phyloP scores from a whole-genome alignment of 1,284 basidiomycete genomes.

The Ceratobasidium sp. region DNA sequence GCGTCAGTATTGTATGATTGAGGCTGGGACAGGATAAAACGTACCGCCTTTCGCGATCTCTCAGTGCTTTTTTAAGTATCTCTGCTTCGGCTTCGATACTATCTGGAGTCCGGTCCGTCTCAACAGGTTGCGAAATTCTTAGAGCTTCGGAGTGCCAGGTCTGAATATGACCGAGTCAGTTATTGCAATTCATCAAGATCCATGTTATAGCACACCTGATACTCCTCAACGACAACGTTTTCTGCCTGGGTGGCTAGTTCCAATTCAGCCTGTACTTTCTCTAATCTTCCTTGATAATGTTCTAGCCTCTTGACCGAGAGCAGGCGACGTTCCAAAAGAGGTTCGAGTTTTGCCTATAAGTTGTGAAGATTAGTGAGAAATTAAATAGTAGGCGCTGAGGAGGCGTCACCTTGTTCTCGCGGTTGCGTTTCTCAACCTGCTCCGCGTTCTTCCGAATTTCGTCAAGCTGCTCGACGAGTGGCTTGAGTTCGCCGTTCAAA shows the following conservation, averaged over 20 bases:
- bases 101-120: slow-evolving; percentile 52
- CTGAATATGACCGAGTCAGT: slow-evolving; percentile 56
- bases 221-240: slow-evolving; percentile 68
- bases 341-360: slow-evolving; percentile 31
- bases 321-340: slow-evolving; percentile 36
- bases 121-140: slow-evolving; percentile 34
- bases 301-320: slow-evolving; percentile 41
- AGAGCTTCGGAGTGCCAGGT: slow-evolving; percentile 74
- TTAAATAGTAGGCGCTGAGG: neutral
- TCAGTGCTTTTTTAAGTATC: slow-evolving; percentile 74
- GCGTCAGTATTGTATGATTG: neutral
- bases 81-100: slow-evolving; percentile 75
- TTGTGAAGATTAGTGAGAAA: neutral
- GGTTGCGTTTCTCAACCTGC: slow-evolving; percentile 34
- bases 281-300: slow-evolving; percentile 46
- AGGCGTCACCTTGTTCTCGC: slow-evolving; percentile 21
- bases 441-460: slow-evolving; percentile 38
- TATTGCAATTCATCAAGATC: neutral
- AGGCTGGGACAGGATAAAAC: slow-evolving; percentile 49
- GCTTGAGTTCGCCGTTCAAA: slow-evolving; percentile 31
- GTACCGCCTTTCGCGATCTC: slow-evolving; percentile 76
- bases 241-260: slow-evolving; percentile 56
- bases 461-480: slow-evolving; percentile 42
- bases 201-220: neutral
- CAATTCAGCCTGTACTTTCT: slow-evolving; percentile 51